These are phyloP conservation scores for Candida ulmi DNA, from an alignment of 805 yeast genomes.

Conservation along the genomic window DNA sequence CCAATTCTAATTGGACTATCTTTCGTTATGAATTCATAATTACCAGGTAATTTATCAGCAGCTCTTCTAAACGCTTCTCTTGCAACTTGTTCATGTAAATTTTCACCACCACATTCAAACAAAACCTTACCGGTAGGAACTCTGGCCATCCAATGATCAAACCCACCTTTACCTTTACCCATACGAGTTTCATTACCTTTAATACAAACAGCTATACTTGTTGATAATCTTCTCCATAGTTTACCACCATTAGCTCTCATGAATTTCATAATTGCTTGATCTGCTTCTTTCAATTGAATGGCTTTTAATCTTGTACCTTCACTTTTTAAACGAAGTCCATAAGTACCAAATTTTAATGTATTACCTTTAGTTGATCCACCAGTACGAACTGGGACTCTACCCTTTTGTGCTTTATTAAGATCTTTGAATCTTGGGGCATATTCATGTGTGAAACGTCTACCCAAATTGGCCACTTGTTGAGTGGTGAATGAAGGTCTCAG, in stretches of 20 bases:
- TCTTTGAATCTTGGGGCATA: conserved; percentile 25
- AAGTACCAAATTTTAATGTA: conserved; percentile 71
- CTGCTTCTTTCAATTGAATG: conserved; percentile 86
- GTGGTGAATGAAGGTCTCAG: not conserved
- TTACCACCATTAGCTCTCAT: conserved; percentile 74
- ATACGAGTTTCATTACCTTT: conserved; percentile 99
- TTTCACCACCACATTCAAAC: conserved; percentile 73
- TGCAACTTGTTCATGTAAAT: conserved; percentile 84
- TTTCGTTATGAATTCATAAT: conserved; percentile 73
- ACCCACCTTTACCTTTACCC: conserved; percentile 99
- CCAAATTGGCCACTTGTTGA: conserved; percentile 2
- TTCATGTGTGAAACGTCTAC: conserved; percentile 25
- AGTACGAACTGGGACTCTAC: conserved; percentile 87
- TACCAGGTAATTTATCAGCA: conserved; percentile 87
- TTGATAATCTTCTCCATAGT: conserved; percentile 73
- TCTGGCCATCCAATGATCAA: conserved; percentile 95
- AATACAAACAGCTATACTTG: conserved; percentile 85
- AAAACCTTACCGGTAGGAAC: conserved; percentile 93
- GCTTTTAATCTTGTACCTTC: conserved; percentile 86
- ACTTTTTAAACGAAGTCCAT: conserved; percentile 82
- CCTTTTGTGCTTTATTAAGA: conserved; percentile 76
- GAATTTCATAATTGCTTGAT: conserved; percentile 75
- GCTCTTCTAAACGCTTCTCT: conserved; percentile 88
- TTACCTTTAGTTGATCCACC: conserved; percentile 94
- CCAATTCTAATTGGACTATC: conserved; percentile 69